A percentile compares a stretch with the other conserved stretches of the same genome.
These are phyloP conservation scores for Castanea mollissima DNA, from an alignment of 306 rosid genomes.

Conservation along the genomic window DNA sequence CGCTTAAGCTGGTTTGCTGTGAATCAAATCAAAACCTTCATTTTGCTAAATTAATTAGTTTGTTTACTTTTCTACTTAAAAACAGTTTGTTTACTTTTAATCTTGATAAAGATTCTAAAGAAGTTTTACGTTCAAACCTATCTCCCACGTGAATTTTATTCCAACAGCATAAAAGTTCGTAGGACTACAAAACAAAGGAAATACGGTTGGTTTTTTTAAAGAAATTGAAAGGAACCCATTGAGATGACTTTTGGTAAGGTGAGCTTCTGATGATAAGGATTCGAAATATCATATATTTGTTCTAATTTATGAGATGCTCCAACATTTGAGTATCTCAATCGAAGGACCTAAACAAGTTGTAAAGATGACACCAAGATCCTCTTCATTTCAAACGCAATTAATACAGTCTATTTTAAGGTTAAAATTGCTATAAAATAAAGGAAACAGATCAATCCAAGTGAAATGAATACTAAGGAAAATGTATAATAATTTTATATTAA, in stretches of 20 bases:
- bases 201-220: background rate
- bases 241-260: conserved; percentile 6
- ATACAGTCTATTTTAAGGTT: background rate
- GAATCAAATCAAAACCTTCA: background rate
- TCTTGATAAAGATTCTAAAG: no score
- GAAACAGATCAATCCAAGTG: no score
- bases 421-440: no score
- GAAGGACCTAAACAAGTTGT: conserved; percentile 23
- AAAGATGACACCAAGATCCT: background rate
- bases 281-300: conserved; percentile 6
- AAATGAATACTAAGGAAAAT: no score
- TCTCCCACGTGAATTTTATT: background rate
- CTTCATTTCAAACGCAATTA: background rate
- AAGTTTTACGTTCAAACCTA: background rate
- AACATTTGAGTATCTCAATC: background rate
- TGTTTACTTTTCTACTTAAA: no score
- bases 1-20: background rate
- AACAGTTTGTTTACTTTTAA: no score
- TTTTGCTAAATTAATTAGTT: background rate
- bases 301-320: background rate
- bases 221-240: background rate
- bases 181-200: background rate
- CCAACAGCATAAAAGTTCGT: background rate
- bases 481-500: no score
- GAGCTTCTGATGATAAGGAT: conserved; percentile 6